Evolutionary conservation across 768 basidiomycete species (phyloP).

Genomic region (Suillus clintonianus): DNA sequence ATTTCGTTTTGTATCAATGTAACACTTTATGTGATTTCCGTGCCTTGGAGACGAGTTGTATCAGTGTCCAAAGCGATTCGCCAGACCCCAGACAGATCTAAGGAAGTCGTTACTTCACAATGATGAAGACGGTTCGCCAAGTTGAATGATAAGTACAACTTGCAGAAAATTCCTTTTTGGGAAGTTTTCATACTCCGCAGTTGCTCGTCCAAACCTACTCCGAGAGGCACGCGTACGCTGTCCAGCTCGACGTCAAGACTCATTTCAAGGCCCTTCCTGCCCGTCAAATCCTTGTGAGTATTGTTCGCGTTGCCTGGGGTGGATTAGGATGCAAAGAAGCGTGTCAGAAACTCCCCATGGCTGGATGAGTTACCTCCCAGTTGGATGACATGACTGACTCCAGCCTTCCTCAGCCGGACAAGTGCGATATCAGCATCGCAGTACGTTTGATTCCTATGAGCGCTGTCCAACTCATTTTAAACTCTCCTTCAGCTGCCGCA

Average conservation of each 20-base stretch:
- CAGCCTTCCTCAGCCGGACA: conserved; percentile 28
- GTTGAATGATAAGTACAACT: background rate
- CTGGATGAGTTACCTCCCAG: conserved; percentile 33
- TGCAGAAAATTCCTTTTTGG: background rate
- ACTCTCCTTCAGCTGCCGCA: conserved; percentile 28
- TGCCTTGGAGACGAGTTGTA: background rate
- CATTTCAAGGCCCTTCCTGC: conserved; percentile 28
- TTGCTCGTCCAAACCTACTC: conserved; percentile 6
- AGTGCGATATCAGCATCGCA: conserved; percentile 37
- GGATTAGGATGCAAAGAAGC: conserved; percentile 6
- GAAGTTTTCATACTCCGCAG: conserved; percentile 25
- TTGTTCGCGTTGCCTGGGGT: conserved; percentile 4
- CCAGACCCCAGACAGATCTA: background rate
- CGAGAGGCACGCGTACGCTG: conserved; percentile 23
- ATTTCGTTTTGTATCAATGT: background rate
- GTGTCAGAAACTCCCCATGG: conserved; percentile 13
- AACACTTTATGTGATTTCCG: background rate
- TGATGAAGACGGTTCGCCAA: background rate
- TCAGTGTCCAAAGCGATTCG: background rate
- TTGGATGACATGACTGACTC: conserved; percentile 33
- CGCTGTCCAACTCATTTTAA: background rate
- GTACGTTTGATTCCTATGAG: conserved; percentile 26
- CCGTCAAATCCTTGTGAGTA: conserved; percentile 24
- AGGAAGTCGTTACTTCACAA: background rate
- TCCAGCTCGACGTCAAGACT: conserved; percentile 41